Evolutionary conservation across 1,284 basidiomycete species (phyloP).

Genomic region (Ceratobasidium sp.): DNA sequence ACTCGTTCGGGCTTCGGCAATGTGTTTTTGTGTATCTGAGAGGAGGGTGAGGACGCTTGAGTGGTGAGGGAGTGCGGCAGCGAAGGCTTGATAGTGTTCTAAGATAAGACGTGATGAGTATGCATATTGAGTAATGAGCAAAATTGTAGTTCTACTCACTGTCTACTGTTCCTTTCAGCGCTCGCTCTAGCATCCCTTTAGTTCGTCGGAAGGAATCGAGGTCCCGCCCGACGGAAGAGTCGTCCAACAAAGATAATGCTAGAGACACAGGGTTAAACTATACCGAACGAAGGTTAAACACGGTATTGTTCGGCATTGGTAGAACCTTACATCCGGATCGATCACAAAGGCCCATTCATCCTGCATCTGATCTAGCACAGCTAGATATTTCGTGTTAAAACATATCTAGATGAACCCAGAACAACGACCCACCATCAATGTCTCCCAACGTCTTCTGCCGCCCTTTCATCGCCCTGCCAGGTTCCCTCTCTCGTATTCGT

Average conservation of each 20-base stretch:
- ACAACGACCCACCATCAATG: slow-evolving; percentile 56
- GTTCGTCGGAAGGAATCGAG: slow-evolving; percentile 81
- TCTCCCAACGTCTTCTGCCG: slow-evolving; percentile 53
- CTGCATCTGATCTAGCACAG: slow-evolving; percentile 85
- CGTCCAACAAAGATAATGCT: slow-evolving; percentile 86
- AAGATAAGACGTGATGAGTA: too few relatives aligned
- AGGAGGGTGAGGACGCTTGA: slow-evolving; percentile 80
- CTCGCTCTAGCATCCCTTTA: slow-evolving; percentile 80
- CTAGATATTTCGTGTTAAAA: slow-evolving; percentile 60
- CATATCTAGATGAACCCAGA: too few relatives aligned
- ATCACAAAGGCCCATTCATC: slow-evolving; percentile 93
- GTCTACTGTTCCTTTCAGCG: slow-evolving; percentile 87
- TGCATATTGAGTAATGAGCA: slow-evolving; percentile 52
- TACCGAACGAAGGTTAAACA: slow-evolving; percentile 42
- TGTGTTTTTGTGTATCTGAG: slow-evolving; percentile 77
- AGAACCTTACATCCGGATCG: slow-evolving; percentile 78
- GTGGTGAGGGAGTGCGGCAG: slow-evolving; percentile 90
- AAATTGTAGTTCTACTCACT: slow-evolving; percentile 71
- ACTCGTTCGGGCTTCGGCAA: slow-evolving; percentile 76
- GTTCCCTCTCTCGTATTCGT: slow-evolving; percentile 74
- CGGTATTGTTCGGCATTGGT: slow-evolving; percentile 44
- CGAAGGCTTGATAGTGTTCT: slow-evolving; percentile 94
- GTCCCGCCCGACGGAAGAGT: slow-evolving; percentile 76
- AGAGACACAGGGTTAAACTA: slow-evolving; percentile 94
- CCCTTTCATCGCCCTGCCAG: slow-evolving; percentile 58